Evolutionary conservation across 2,329 filamentous ascomycete genomes (phyloP), one percentile per base, ranked within the genome.

Genomic region (Fusarium longipes): DNA sequence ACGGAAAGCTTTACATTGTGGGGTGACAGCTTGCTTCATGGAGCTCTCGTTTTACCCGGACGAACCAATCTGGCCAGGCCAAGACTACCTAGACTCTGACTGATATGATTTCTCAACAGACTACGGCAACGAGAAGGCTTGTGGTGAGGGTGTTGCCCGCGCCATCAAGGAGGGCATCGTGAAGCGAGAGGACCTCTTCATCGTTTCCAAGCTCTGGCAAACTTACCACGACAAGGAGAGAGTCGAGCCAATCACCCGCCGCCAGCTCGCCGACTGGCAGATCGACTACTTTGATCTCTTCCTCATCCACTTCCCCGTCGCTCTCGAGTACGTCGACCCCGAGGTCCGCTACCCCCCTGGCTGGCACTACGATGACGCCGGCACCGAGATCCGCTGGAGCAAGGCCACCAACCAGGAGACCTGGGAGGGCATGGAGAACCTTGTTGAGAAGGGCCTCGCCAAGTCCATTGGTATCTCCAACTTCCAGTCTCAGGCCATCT

Each of bases 181-280:
- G 72, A 93, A 90, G 83, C 90, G 92, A 62, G 88, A 92, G 80
- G 93, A 97, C 24, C 91, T 97, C 77, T 97, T 97, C 87, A 89
- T 97, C 76, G 91, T 94, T 68, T 93, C 91, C 80, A 97, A 97
- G 85, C 90, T 97, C 59, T 97, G 93, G 93, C 93, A 95, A 83
- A 90, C 89, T 70, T 97, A 93, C 87, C 93, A 97, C 84, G 91
- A 95, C 74, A 85, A 84, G 72, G 89, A 95, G 71, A 86, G 86
- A 72, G 92, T 95, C 65, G 88, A 90, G 80, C 89, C 89, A 59
- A 93, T 96, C 76, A 86, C 84, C 79, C 87, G 87, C 79, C 90
- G 89, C 76, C 91, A 94, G 81, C 88, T 94, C 65, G 86, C 88
- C 70, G 91, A 95, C 83, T 95, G 92, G 89, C 89, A 91, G 66